phyloP scores from a whole-genome alignment of 306 rosid genomes.

The Cucumis melo region DNA sequence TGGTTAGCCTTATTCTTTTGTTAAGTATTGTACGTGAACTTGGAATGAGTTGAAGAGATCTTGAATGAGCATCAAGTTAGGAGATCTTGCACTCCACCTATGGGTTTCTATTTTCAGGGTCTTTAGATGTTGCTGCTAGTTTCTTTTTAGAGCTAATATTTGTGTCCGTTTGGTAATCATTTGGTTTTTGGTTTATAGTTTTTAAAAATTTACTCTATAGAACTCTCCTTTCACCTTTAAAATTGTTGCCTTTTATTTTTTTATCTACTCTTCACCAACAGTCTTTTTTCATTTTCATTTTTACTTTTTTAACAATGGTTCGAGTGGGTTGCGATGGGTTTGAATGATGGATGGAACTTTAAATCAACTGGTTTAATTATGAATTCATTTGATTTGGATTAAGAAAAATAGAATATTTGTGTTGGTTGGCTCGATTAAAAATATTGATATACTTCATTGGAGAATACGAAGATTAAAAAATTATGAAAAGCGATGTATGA shows the following conservation, averaged over 20 bases:
- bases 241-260: too few species aligned
- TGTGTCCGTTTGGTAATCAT: too few species aligned
- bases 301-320: not conserved
- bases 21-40: not conserved
- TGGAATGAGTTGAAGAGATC: not conserved
- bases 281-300: not conserved
- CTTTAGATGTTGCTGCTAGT: not conserved
- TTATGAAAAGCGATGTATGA: not conserved
- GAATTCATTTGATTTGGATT: not conserved
- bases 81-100: not conserved
- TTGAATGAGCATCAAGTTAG: not conserved
- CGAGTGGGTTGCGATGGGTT: not conserved
- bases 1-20: not conserved
- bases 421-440: not conserved
- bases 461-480: not conserved
- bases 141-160: not conserved
- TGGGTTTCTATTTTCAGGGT: too few species aligned
- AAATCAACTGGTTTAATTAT: not conserved
- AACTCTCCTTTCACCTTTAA: too few species aligned
- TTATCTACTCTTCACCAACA: too few species aligned
- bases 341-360: not conserved
- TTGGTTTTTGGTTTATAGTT: too few species aligned
- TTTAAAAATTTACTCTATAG: too few species aligned
- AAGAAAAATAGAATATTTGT: not conserved
- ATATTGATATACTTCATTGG: not conserved